phyloP scores from a whole-genome alignment of 345 rosid genomes.

The Eucalyptus erythrocorys region DNA sequence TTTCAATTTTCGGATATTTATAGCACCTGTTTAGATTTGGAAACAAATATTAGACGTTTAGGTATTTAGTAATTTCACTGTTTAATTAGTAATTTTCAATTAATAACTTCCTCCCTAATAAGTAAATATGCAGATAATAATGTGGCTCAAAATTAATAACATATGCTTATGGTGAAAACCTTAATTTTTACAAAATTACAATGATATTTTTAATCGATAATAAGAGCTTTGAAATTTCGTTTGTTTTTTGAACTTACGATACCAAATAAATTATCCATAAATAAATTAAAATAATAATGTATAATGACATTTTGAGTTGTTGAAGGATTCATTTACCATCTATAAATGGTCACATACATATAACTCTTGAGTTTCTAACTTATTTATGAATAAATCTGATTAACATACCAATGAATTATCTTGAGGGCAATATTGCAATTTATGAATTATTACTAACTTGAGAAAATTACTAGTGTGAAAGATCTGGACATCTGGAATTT shows the following conservation, averaged over 20 bases:
- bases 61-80: accelerated
- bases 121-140: background rate
- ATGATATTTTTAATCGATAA: background rate
- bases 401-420: accelerated
- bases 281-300: background rate
- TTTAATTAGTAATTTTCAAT: background rate
- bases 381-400: background rate
- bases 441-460: background rate
- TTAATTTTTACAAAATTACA: background rate
- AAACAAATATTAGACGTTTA: too few relatives aligned
- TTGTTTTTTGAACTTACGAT: accelerated
- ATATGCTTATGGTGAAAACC: accelerated
- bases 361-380: accelerated
- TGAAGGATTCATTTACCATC: background rate
- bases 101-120: background rate
- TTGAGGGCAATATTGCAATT: accelerated
- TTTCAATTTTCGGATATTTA: background rate
- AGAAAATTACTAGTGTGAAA: background rate
- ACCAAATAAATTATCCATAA: accelerated
- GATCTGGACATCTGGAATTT: accelerated
- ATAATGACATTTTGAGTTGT: accelerated
- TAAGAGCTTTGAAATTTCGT: accelerated
- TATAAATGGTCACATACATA: too few relatives aligned
- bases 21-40: too few relatives aligned
- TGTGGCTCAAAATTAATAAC: too few relatives aligned